Evolutionary conservation across 768 basidiomycete genomes (phyloP), one percentile per base, ranked within the genome.

Genomic region (Myochromella boudieri): DNA sequence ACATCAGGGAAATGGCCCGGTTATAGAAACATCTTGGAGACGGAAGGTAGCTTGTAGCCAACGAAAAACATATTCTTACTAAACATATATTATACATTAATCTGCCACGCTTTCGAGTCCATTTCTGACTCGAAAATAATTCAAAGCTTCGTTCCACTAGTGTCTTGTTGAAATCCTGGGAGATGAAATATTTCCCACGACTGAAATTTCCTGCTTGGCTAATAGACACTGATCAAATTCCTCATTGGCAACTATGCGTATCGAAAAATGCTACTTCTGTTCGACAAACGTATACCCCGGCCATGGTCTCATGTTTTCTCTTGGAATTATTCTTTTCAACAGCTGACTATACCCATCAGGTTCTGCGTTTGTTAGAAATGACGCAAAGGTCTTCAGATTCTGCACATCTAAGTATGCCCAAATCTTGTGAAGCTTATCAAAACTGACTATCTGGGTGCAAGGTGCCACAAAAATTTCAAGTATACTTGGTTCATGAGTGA

Each of bases 401-500:
- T 99, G 97, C 69, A 91, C 92, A 7, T 94, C 91, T 63, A 98
- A 98, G 91, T 99, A 56, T 59, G 85, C 64, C 24, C 43, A 18
- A 38, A 41, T 40, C 11, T 22, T 34, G 28, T 14, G 37, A 32
- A 14, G 31, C 14, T 8, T 37, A n/a, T 17, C 14, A 26, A 37
- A 6, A 10, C 50, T 46, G 10, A 51, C 11, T 9, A n/a, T n/a
- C 24, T 21, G 3, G 29, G 20, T 14, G 41, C 12, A 37, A 45
- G 91, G 77, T 97, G 97, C 66, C 91, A 97, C 69, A 98, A 98
- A 73, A 99, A 97, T 70, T 99, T 99, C 84, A 99, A 99, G 93
- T 92, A 60, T 55, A 80, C 64, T 33, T 10, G 7, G 4, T 21
- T 29, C 21, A 10, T 37, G 9, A 14, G 6, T 34, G 33, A 15